phyloP scores from a whole-genome alignment of 345 rosid species.

The Psidium friedrichsthalianum region DNA sequence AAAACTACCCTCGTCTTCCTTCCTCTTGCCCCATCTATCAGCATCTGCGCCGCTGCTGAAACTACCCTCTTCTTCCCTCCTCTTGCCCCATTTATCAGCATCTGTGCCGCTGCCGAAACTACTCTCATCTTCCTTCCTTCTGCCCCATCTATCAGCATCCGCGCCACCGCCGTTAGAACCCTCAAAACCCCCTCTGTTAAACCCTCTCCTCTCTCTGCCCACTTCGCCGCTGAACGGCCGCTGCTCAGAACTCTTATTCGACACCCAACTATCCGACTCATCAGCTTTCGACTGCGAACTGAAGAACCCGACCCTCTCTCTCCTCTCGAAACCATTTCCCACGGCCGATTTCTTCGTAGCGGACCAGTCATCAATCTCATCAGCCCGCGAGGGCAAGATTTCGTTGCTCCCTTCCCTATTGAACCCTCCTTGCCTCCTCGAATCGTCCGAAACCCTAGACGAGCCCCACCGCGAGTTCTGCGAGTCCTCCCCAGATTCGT shows the following conservation, averaged over 20 bases:
- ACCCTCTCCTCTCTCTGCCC: constrained; percentile 42
- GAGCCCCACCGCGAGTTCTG: constrained; percentile 21
- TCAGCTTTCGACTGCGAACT: constrained; percentile 85
- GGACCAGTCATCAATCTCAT: constrained; percentile 88
- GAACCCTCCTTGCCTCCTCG: not conserved
- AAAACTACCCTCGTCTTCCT: constrained; percentile 15
- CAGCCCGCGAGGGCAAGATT: constrained; percentile 63
- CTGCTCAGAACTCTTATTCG: constrained; percentile 25
- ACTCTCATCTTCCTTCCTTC: constrained; percentile 14
- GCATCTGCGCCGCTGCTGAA: constrained; percentile 33
- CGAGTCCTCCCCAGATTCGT: constrained; percentile 18
- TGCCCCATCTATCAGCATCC: constrained; percentile 70
- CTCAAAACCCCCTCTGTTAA: constrained; percentile 45
- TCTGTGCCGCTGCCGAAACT: constrained; percentile 19
- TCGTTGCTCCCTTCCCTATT: constrained; percentile 37
- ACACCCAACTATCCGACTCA: constrained; percentile 74
- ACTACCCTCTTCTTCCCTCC: constrained; percentile 41
- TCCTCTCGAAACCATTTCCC: constrained; percentile 46
- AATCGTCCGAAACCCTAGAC: not conserved
- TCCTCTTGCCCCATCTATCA: constrained; percentile 63
- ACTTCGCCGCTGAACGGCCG: constrained; percentile 22
- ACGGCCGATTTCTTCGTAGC: constrained; percentile 43
- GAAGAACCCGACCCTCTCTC: constrained; percentile 51
- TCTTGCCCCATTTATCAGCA: constrained; percentile 69
- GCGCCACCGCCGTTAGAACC: constrained; percentile 18